Conservation (phyloP, 371 early-diverging fungal genomes). For the Lichtheimia ornata region DNA sequence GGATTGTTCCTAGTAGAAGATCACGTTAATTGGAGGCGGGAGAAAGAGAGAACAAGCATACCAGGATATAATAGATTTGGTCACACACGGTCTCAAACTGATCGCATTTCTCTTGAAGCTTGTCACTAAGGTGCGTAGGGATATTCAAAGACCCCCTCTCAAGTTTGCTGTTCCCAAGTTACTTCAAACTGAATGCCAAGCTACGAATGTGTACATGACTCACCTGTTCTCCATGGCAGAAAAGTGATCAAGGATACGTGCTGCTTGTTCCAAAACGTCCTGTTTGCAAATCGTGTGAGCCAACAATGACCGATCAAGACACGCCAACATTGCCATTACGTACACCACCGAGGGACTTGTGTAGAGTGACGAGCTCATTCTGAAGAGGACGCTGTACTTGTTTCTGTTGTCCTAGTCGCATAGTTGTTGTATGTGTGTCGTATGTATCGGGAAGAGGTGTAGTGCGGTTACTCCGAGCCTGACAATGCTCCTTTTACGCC, state of each 20-base stretch:
- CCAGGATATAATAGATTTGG: constrained; percentile 45
- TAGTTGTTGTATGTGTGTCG: constrained; percentile 7
- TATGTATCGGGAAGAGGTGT: neutral
- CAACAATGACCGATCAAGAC: neutral
- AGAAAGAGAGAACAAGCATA: constrained; percentile 5
- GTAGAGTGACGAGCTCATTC: constrained; percentile 32
- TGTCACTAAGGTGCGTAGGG: constrained; percentile 26
- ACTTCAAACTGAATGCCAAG: neutral
- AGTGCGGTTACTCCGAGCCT: too few species aligned
- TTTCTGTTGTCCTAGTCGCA: constrained; percentile 12
- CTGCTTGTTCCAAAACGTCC: constrained; percentile 48
- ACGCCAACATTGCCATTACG: neutral
- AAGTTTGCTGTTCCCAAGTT: constrained; percentile 18
- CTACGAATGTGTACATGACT: neutral
- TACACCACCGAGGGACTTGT: constrained; percentile 36
- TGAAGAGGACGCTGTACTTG: constrained; percentile 35
- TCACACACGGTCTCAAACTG: constrained; percentile 51
- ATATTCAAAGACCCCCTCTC: constrained; percentile 19
- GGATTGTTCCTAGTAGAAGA: constrained; percentile 35
- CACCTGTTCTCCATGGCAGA: constrained; percentile 33
- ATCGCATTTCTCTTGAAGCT: constrained; percentile 40
- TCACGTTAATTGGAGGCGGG: neutral
- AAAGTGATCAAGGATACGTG: constrained; percentile 44
- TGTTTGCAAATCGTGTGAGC: constrained; percentile 10
- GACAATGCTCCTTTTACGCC: too few species aligned